These are phyloP conservation scores for Talaromyces sp. DNA, from an alignment of 2,329 filamentous ascomycete genomes.

Conservation along the genomic window DNA sequence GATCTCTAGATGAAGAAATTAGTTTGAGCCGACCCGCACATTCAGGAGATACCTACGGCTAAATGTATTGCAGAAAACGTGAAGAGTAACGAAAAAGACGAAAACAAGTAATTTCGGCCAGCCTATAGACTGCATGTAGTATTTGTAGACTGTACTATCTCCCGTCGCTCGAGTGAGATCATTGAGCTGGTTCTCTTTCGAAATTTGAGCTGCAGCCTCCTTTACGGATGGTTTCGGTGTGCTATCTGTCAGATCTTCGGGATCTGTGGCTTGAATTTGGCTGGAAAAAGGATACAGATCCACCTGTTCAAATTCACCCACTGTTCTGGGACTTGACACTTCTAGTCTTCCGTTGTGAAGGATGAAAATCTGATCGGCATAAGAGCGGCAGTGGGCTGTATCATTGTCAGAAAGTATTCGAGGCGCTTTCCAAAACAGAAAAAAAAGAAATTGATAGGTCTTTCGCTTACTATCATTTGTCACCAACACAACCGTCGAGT, in stretches of 20 bases:
- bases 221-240: not conserved
- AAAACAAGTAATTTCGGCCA: conserved; percentile 34
- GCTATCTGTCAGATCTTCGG: not conserved
- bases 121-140: conserved; percentile 40
- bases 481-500: conserved; percentile 14
- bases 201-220: conserved; percentile 19
- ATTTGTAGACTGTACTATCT: conserved; percentile 41
- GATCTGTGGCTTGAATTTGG: conserved; percentile 15
- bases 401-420: not conserved
- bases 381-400: conserved; percentile 37
- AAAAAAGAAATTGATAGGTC: too few relatives aligned
- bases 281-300: not conserved
- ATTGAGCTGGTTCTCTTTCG: conserved; percentile 26
- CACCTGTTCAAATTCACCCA: not conserved
- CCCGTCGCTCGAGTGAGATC: conserved; percentile 27
- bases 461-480: conserved; percentile 12
- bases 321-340: conserved; percentile 29
- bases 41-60: not conserved
- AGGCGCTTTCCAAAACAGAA: too few relatives aligned
- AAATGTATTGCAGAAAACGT: conserved; percentile 41
- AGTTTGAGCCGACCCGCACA: not conserved
- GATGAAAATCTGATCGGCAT: conserved; percentile 42
- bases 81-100: conserved; percentile 34
- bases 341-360: conserved; percentile 36
- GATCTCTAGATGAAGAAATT: conserved; percentile 25